Conservation (phyloP, 2,329 filamentous ascomycete genomes). For the Fusarium longipes region DNA sequence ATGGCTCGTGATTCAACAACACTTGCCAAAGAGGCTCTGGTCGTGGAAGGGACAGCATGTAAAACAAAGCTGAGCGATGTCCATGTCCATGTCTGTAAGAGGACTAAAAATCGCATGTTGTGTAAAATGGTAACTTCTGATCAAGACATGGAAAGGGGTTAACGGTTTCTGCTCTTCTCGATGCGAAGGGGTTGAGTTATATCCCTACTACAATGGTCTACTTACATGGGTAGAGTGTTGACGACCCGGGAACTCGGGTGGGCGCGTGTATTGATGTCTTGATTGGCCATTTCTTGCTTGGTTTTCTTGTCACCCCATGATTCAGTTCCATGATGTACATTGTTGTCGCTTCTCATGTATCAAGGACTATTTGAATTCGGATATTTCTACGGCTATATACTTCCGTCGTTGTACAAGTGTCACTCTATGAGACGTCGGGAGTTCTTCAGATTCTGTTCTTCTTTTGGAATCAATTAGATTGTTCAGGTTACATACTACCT, state of each 20-base stretch:
- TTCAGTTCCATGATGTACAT: neutral
- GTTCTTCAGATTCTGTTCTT: neutral
- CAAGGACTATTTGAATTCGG: no score
- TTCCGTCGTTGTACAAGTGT: neutral
- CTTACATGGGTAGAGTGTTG: conserved; percentile 6
- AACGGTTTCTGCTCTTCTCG: neutral
- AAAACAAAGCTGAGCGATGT: neutral
- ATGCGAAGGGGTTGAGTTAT: neutral
- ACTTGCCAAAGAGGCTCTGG: neutral
- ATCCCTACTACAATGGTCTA: neutral
- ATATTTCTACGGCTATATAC: neutral
- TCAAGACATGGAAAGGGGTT: neutral
- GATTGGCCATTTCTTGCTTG: neutral
- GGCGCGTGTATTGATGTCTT: neutral
- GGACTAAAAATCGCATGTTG: no score
- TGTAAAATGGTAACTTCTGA: neutral
- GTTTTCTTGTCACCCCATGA: neutral
- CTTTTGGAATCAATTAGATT: neutral
- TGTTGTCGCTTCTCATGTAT: no score
- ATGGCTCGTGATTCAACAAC: conserved; percentile 14
- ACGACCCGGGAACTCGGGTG: conserved; percentile 4
- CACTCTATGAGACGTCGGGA: neutral
- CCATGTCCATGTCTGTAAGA: neutral
- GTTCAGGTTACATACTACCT: neutral
- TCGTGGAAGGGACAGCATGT: neutral